Evolutionary conservation across 805 yeast species (phyloP).

Genomic region (Candida boidinii): DNA sequence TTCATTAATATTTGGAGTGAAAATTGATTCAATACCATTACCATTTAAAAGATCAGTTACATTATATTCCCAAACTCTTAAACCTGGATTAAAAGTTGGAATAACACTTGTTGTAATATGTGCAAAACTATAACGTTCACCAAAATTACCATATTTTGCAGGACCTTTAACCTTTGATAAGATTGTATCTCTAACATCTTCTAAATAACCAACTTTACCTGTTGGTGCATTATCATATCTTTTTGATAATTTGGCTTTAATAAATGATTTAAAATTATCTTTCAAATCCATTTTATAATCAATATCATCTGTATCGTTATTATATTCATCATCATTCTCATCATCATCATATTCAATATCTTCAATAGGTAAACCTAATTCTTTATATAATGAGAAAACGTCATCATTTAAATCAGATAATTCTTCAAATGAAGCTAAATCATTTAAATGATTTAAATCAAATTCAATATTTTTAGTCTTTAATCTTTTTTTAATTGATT

Average conservation of each 20-base stretch:
- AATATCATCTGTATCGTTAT: conserved; percentile 8
- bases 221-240: conserved; percentile 57
- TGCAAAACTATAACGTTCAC: conserved; percentile 60
- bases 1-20: neutral
- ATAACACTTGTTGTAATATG: conserved; percentile 68
- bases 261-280: neutral
- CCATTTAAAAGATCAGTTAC: conserved; percentile 40
- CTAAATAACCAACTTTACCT: conserved; percentile 59
- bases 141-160: conserved; percentile 31
- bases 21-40: neutral
- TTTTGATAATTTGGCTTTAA: conserved; percentile 12
- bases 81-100: conserved; percentile 79
- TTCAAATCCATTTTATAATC: conserved; percentile 15
- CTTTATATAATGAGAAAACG: conserved; percentile 11
- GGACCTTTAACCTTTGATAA: conserved; percentile 42
- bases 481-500: conserved; percentile 28
- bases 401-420: conserved; percentile 16
- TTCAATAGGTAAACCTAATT: conserved; percentile 7
- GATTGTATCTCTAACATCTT: conserved; percentile 42
- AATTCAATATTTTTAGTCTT: conserved; percentile 14
- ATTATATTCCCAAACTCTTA: conserved; percentile 84
- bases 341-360: conserved; percentile 3
- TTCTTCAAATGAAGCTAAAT: conserved; percentile 15
- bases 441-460: conserved; percentile 2
- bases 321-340: conserved; percentile 1